Base-by-base conservation (phyloP, 805 yeast genomes). In the Hagleromyces aurorensis region DNA sequence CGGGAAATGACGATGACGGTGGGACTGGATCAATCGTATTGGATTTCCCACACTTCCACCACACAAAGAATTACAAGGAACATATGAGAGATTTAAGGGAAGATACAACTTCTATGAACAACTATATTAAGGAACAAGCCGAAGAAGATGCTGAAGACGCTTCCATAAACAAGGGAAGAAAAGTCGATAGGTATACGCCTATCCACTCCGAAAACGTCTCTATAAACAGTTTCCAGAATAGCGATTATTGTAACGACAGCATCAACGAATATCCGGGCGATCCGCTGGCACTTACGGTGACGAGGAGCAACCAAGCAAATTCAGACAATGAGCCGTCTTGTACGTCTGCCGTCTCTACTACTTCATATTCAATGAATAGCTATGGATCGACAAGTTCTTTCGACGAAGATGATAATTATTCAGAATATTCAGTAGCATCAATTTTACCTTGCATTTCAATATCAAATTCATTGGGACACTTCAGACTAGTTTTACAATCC, bases 371-470 rank as follows among this genome's bases (percentile, higher is more conserved):
- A n/a, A n/a, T n/a, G n/a, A n/a, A 36, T 7, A 35, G 36, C 19
- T 21, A 32, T 16, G 33, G 36, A 16, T 32, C 40, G 11, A 28
- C 29, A 6, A 29, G 33, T 7, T 34, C 40, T 4, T 30, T 25
- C n/a, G 37, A 20, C 6, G 36, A 34, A 4, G 33, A 31, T 9
- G 26, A 15, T 22, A 14, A 29, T 11, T 32, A 36, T 10, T 40
- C 43, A 1, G 42, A 38, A 15, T 36, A 33, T 23, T 41, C 50
- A 9, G 26, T 34, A 25, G 27, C 44, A 21, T 49, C 60, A 3
- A 47, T 56, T 12, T 37, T 51, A 17, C 59, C 61, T 1, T 44
- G 55, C 1, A 48, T 54, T 11, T 50, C 59, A 6, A 48, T 56
- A 8, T 38, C 39, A 6, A 52, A 53, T 30, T 34, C 44, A 7